These are phyloP conservation scores for Fistulina hepatica DNA, from an alignment of 1,284 basidiomycete species.

Conservation along the genomic window DNA sequence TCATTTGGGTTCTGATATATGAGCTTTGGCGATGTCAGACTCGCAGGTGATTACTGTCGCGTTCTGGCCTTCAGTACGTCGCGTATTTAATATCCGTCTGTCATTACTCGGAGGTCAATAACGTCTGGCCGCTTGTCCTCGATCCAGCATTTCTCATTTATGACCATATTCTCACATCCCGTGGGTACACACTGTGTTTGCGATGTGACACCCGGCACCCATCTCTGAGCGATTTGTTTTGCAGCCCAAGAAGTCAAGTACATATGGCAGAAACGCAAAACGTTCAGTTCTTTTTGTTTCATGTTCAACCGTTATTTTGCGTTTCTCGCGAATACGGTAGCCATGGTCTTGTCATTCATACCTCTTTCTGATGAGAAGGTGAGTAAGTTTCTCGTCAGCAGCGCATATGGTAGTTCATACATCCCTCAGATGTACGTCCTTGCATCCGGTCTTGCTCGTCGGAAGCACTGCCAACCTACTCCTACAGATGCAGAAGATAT, in stretches of 20 bases:
- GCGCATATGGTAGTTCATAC: too few relatives aligned
- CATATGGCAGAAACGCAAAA: constrained; percentile 30
- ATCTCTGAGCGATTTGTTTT: neutral
- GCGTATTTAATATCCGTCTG: neutral
- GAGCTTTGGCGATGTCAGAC: too few relatives aligned
- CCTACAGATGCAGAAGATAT: constrained; percentile 24
- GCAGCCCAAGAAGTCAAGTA: constrained; percentile 28
- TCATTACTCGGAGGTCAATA: neutral
- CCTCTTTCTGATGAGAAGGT: too few relatives aligned
- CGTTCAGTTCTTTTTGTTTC: constrained; percentile 29
- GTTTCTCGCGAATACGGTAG: constrained; percentile 27
- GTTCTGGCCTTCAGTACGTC: neutral
- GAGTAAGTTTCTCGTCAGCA: too few relatives aligned
- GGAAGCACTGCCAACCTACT: constrained; percentile 17
- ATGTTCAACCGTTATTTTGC: constrained; percentile 34
- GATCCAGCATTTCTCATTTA: constrained; percentile 27
- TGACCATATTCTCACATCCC: constrained; percentile 27
- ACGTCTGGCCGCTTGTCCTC: neutral
- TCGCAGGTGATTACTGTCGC: too few relatives aligned
- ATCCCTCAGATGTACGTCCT: constrained; percentile 1
- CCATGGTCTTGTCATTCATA: constrained; percentile 22
- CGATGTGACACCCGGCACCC: neutral
- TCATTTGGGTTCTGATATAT: too few relatives aligned
- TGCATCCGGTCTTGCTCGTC: constrained; percentile 14
- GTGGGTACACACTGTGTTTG: constrained; percentile 14